A percentile compares a stretch with the other conserved stretches of the same genome.
Evolutionary conservation across 73 alveolate genomes (phyloP).

Genomic region (Paramecium biaurelia): DNA sequence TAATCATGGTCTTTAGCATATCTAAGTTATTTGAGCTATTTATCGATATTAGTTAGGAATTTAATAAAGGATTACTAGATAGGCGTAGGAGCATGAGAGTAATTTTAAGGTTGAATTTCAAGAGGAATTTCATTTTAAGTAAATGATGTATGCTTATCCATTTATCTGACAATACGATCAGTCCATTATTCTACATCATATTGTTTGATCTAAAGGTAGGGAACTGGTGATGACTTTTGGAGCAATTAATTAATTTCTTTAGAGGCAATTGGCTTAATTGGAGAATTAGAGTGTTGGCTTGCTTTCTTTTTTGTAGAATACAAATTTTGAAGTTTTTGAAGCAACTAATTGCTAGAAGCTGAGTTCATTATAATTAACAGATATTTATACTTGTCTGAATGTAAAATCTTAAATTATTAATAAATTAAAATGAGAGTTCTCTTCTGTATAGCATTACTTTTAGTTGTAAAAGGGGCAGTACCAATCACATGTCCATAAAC

Average conservation of each 20-base stretch:
- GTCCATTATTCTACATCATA: conserved; percentile 16
- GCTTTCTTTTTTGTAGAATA: background rate
- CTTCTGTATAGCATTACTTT: background rate
- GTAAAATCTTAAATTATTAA: background rate
- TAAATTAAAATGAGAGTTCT: conserved; percentile 2
- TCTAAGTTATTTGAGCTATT: background rate
- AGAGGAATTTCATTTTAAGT: background rate
- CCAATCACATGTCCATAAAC: background rate
- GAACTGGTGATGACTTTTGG: background rate
- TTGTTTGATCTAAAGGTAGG: background rate
- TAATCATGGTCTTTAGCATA: background rate
- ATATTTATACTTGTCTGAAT: background rate
- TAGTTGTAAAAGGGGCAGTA: background rate
- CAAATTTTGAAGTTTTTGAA: background rate
- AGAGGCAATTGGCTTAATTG: background rate
- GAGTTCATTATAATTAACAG: conserved; percentile 27
- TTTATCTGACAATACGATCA: background rate
- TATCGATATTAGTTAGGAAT: background rate
- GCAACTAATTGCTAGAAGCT: conserved; percentile 31
- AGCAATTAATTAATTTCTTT: background rate
- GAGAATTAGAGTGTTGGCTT: background rate
- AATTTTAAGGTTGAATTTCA: background rate
- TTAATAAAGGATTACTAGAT: background rate
- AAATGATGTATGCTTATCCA: background rate
- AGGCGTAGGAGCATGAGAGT: background rate